A percentile compares a stretch with the other conserved stretches of the same genome.
These are phyloP conservation scores for Mycena latifolia DNA, from an alignment of 768 basidiomycete genomes.

Conservation along the genomic window DNA sequence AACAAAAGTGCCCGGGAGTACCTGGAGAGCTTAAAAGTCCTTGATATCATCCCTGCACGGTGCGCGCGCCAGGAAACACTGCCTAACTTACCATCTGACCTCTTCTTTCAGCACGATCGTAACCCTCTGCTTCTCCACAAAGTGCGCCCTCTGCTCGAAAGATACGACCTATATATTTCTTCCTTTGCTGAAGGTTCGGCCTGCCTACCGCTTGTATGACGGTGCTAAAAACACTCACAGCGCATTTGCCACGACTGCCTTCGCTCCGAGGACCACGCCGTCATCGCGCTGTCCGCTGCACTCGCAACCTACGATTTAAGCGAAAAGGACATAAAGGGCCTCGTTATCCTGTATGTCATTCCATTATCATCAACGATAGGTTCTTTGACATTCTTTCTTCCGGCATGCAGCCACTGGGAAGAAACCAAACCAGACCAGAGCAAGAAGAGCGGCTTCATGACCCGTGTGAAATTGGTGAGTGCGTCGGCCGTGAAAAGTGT, in stretches of 20 bases:
- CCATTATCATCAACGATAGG: no score
- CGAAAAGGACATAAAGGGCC: not conserved
- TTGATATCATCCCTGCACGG: conserved; percentile 12
- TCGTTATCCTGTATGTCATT: not conserved
- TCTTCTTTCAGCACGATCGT: conserved; percentile 8
- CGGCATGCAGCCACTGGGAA: not conserved
- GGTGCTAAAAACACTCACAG: not conserved
- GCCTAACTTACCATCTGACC: no score
- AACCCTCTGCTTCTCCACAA: conserved; percentile 16
- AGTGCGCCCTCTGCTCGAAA: not conserved
- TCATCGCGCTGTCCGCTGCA: conserved; percentile 4
- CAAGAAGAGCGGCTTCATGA: not conserved
- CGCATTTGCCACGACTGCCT: conserved; percentile 14
- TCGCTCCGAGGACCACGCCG: conserved; percentile 2
- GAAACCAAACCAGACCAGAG: not conserved
- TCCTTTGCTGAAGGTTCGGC: conserved; percentile 1
- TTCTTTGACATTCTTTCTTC: no score
- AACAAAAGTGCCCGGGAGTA: no score
- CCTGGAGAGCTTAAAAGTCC: not conserved
- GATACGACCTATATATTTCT: conserved; percentile 3
- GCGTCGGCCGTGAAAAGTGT: not conserved
- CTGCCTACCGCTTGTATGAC: not conserved
- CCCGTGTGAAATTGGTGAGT: conserved; percentile 3
- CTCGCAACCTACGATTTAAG: conserved; percentile 7
- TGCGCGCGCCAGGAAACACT: no score